phyloP scores from a whole-genome alignment of 805 yeast species.

The Yarrowia divulgata region DNA sequence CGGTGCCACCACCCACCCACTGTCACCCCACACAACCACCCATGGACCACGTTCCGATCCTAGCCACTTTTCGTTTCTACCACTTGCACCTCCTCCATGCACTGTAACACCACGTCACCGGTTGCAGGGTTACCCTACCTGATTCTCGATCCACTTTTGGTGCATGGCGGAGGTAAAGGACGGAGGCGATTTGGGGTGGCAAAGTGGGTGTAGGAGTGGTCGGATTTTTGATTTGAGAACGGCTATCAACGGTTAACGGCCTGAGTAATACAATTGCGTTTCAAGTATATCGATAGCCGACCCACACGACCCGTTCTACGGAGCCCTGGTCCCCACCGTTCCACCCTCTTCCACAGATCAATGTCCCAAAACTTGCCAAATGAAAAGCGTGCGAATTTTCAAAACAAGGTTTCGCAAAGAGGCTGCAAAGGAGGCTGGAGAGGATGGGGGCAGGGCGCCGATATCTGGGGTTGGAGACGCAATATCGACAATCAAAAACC shows the following conservation, averaged over 20 bases:
- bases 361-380: neutral
- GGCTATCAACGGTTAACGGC: neutral
- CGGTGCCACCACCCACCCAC: too few relatives aligned
- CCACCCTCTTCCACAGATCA: neutral
- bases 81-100: too few relatives aligned
- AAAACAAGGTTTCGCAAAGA: conserved; percentile 19
- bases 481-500: neutral
- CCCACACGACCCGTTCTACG: neutral
- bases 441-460: neutral
- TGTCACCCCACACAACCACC: too few relatives aligned
- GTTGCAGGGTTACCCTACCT: too few relatives aligned
- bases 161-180: too few relatives aligned
- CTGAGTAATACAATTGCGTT: neutral
- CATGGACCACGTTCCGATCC: too few relatives aligned
- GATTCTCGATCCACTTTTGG: too few relatives aligned
- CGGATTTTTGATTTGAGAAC: neutral
- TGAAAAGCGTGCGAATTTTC: conserved; percentile 31
- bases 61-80: too few relatives aligned
- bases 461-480: neutral
- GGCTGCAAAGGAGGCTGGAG: conserved; percentile 37
- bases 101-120: too few relatives aligned
- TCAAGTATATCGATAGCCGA: neutral
- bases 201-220: too few relatives aligned
- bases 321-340: neutral
- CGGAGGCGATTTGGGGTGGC: too few relatives aligned